phyloP scores from a whole-genome alignment of 345 rosid species.

The Eucalyptus pauciflora region DNA sequence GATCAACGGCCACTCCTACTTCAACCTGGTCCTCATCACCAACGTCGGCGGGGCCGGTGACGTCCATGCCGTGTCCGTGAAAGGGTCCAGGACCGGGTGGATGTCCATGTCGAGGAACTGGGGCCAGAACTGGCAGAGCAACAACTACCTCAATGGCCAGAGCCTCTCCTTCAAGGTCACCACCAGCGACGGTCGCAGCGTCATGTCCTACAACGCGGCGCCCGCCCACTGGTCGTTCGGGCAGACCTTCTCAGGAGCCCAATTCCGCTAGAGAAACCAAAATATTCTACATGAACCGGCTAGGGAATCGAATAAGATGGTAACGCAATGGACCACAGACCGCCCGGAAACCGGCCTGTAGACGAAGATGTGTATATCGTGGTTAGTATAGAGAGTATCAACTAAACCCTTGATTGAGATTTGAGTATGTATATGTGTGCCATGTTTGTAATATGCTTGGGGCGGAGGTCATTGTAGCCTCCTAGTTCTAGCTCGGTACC shows the following conservation, averaged over 20 bases:
- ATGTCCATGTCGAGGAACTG: conserved; percentile 59
- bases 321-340: neutral
- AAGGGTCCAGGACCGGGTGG: conserved; percentile 45
- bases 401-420: neutral
- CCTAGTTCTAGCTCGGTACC: neutral
- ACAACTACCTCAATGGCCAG: conserved; percentile 52
- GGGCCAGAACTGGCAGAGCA: conserved; percentile 84
- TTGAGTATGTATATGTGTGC: neutral
- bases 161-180: conserved; percentile 57
- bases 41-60: conserved; percentile 59
- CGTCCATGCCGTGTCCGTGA: conserved; percentile 27
- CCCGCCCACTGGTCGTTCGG: conserved; percentile 64
- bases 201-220: conserved; percentile 43
- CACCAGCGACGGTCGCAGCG: conserved; percentile 49
- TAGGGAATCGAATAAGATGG: neutral
- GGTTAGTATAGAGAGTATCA: neutral
- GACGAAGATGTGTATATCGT: neutral
- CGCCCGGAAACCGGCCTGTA: neutral
- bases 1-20: conserved; percentile 49
- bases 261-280: conserved; percentile 14
- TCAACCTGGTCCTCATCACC: conserved; percentile 44
- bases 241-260: conserved; percentile 48
- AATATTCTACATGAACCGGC: neutral
- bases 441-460: neutral
- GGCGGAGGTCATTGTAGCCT: neutral